Evolutionary conservation across 1,284 basidiomycete species (phyloP).

Genomic region (Moniliophthora roreri): DNA sequence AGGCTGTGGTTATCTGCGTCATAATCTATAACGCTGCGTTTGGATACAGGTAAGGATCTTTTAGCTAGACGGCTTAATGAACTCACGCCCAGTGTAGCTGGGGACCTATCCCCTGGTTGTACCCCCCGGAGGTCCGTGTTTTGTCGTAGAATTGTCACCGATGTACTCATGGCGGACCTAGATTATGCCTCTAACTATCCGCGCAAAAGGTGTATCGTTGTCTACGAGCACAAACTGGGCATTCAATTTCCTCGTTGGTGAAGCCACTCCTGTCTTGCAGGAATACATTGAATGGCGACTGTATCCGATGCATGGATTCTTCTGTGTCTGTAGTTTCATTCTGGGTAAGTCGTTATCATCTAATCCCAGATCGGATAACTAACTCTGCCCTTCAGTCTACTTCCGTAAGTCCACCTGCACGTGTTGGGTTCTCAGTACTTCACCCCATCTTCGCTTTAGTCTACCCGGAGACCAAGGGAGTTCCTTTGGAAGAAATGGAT

Average conservation of each 20-base stretch:
- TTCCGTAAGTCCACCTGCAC: conserved; percentile 52
- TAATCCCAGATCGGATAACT: conserved; percentile 13
- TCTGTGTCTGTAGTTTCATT: conserved; percentile 87
- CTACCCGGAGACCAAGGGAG: conserved; percentile 81
- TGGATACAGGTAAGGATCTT: conserved; percentile 59
- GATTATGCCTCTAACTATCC: conserved; percentile 89
- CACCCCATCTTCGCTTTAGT: conserved; percentile 40
- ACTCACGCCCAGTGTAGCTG: conserved; percentile 38
- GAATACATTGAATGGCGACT: conserved; percentile 90
- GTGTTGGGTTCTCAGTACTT: conserved; percentile 2
- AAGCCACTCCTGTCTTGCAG: conserved; percentile 87
- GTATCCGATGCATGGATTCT: conserved; percentile 96
- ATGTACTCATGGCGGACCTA: conserved; percentile 33
- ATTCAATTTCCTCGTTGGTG: conserved; percentile 90
- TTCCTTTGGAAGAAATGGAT: conserved; percentile 83
- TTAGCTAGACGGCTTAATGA: conserved; percentile 8
- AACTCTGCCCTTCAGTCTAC: conserved; percentile 48
- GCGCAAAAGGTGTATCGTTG: conserved; percentile 93
- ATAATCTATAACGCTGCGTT: conserved; percentile 95
- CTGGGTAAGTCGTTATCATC: conserved; percentile 48
- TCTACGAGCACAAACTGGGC: conserved; percentile 81
- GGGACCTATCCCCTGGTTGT: conserved; percentile 87
- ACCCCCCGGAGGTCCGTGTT: conserved; percentile 72
- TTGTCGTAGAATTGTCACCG: not conserved
- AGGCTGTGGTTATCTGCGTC: conserved; percentile 89